Percentiles rank a stretch among this genome's conserved stretches.
Conservation (phyloP, 306 rosid genomes). For the Vigna reflexopilosa region DNA sequence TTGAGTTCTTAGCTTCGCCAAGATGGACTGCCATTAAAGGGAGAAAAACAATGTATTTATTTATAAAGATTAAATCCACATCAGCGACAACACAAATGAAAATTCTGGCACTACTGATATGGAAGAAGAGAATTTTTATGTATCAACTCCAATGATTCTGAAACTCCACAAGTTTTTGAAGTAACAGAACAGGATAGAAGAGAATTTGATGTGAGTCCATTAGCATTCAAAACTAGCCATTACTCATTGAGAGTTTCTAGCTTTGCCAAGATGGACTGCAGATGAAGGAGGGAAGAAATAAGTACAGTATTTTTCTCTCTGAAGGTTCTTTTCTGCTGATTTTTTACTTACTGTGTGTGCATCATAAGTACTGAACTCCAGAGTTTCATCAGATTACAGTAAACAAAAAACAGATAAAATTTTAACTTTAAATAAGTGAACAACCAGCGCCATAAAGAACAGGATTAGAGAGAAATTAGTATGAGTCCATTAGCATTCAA, state of each 20-base stretch:
- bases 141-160: slow-evolving; percentile 57
- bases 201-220: slow-evolving; percentile 54
- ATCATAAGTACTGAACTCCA: background rate
- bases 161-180: slow-evolving; percentile 41
- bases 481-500: slow-evolving; percentile 77
- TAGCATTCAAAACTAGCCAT: slow-evolving; percentile 79
- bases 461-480: slow-evolving; percentile 38
- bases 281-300: background rate
- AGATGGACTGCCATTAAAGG: slow-evolving; percentile 56
- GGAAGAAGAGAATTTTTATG: slow-evolving; percentile 28
- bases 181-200: slow-evolving; percentile 53
- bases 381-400: background rate
- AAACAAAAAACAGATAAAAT: background rate
- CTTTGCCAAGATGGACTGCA: slow-evolving; percentile 77
- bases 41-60: background rate
- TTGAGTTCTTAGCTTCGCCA: slow-evolving; percentile 65
- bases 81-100: background rate
- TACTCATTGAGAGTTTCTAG: slow-evolving; percentile 51
- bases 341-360: background rate
- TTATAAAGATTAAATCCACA: too few species aligned
- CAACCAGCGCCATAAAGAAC: slow-evolving; percentile 1
- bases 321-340: background rate
- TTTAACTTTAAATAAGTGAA: background rate
- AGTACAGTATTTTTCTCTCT: background rate
- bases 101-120: background rate